Evolutionary conservation across 1,139 yeast species (phyloP).

Genomic region (Zhuliangozyma parablackwelliae): DNA sequence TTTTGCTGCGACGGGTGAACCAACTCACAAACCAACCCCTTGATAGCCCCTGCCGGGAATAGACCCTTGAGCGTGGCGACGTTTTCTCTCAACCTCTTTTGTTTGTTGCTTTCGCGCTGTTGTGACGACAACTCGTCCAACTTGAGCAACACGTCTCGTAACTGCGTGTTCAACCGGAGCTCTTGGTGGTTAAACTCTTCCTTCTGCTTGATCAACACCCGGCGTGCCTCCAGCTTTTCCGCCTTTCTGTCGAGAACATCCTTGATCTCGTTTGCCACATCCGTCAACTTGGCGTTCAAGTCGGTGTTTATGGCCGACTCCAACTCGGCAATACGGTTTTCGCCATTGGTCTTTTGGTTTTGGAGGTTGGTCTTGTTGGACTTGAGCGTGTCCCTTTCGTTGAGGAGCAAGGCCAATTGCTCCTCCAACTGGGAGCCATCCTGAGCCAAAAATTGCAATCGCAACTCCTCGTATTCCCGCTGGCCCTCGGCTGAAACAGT

Average conservation of each 20-base stretch:
- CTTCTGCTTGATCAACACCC: slow-evolving; percentile 39
- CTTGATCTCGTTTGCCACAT: slow-evolving; percentile 27
- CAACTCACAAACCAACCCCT: slow-evolving; percentile 74
- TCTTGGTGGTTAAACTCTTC: slow-evolving; percentile 48
- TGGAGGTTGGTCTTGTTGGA: slow-evolving; percentile 37
- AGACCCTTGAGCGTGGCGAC: slow-evolving; percentile 62
- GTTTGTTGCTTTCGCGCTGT: slow-evolving; percentile 71
- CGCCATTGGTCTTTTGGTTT: slow-evolving; percentile 41
- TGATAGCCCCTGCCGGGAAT: slow-evolving; percentile 67
- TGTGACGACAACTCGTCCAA: slow-evolving; percentile 72
- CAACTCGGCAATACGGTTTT: slow-evolving; percentile 33
- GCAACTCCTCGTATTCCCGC: slow-evolving; percentile 55
- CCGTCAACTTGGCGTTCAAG: slow-evolving; percentile 27
- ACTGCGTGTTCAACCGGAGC: slow-evolving; percentile 54
- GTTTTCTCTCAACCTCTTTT: slow-evolving; percentile 66
- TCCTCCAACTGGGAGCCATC: slow-evolving; percentile 62
- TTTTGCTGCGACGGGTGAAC: slow-evolving; percentile 75
- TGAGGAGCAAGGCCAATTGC: slow-evolving; percentile 36
- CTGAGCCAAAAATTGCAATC: slow-evolving; percentile 51
- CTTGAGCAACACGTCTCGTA: slow-evolving; percentile 57
- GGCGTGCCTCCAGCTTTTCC: slow-evolving; percentile 40
- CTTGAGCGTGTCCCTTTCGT: slow-evolving; percentile 41
- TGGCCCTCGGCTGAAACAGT: slow-evolving; percentile 48
- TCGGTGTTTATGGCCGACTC: slow-evolving; percentile 29
- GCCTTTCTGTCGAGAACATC: slow-evolving; percentile 31